Conservation (phyloP, 2,329 filamentous ascomycete genomes). For the Monosporascus sp. region DNA sequence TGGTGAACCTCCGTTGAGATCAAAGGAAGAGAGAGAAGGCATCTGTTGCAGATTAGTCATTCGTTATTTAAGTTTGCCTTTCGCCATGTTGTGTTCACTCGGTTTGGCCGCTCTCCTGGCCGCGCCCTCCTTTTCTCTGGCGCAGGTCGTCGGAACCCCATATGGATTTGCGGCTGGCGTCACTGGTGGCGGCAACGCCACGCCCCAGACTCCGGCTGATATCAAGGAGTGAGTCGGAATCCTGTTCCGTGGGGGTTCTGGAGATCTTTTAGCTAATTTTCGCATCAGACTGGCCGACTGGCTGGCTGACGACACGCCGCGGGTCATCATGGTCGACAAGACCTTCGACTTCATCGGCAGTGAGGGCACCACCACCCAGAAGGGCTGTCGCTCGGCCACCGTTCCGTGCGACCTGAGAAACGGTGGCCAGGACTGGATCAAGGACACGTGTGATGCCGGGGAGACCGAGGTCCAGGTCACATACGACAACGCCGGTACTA, state of each 20-base stretch:
- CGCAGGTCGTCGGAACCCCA: conserved; percentile 29
- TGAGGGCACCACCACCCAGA: conserved; percentile 46
- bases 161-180: conserved; percentile 44
- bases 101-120: too few relatives aligned
- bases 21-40: too few relatives aligned
- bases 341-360: conserved; percentile 50
- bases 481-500: conserved; percentile 46
- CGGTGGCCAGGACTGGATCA: conserved; percentile 53
- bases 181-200: conserved; percentile 54
- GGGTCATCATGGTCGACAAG: conserved; percentile 54
- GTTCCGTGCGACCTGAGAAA: conserved; percentile 27
- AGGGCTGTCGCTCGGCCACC: conserved; percentile 55
- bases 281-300: conserved; percentile 43
- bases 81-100: too few relatives aligned
- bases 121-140: background rate
- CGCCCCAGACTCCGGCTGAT: conserved; percentile 47
- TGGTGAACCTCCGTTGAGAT: too few relatives aligned
- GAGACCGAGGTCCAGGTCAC: conserved; percentile 36
- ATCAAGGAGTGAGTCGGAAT: conserved; percentile 36
- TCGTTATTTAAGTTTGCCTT: too few relatives aligned
- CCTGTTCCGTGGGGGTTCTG: too few relatives aligned
- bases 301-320: conserved; percentile 46
- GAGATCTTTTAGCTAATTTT: background rate
- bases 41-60: too few relatives aligned
- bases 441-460: conserved; percentile 48